A percentile compares a stretch with the other conserved stretches of the same genome.
Evolutionary conservation across 2,329 filamentous ascomycete genomes (phyloP).

Genomic region (Microsporum ferrugineum): DNA sequence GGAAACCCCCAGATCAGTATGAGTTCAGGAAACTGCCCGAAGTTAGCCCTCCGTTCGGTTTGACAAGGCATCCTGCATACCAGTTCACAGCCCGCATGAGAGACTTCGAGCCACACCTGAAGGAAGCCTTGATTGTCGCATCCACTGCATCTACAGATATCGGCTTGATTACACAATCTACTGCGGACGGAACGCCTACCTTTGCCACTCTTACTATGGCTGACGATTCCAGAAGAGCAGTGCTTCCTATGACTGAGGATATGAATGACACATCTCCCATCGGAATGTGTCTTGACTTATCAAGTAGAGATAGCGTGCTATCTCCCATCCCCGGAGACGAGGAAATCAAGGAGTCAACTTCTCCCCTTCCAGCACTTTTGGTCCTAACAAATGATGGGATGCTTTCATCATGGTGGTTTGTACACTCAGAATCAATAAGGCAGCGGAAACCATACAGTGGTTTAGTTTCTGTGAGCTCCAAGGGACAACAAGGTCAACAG

Average conservation of each 20-base stretch:
- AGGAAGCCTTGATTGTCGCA: constrained; percentile 69
- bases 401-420: constrained; percentile 77
- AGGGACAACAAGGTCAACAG: constrained; percentile 22
- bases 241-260: constrained; percentile 56
- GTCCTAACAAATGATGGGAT: constrained; percentile 81
- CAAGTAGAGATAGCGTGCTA: constrained; percentile 63
- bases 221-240: constrained; percentile 63
- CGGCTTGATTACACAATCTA: constrained; percentile 63
- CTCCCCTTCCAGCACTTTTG: constrained; percentile 72
- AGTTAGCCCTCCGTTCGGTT: constrained; percentile 60
- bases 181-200: constrained; percentile 49
- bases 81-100: constrained; percentile 67
- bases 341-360: constrained; percentile 65
- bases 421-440: constrained; percentile 78
- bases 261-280: constrained; percentile 64
- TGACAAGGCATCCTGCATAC: constrained; percentile 55
- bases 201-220: constrained; percentile 64
- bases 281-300: constrained; percentile 74
- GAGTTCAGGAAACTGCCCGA: constrained; percentile 64
- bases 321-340: constrained; percentile 69
- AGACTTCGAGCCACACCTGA: constrained; percentile 67
- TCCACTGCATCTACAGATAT: constrained; percentile 72
- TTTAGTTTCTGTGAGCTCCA: constrained; percentile 38
- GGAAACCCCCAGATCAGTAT: constrained; percentile 44
- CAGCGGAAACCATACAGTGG: constrained; percentile 62